A percentile compares a stretch with the other conserved stretches of the same genome.
Evolutionary conservation across 345 rosid genomes (phyloP).

Genomic region (Hibiscus syriacus): DNA sequence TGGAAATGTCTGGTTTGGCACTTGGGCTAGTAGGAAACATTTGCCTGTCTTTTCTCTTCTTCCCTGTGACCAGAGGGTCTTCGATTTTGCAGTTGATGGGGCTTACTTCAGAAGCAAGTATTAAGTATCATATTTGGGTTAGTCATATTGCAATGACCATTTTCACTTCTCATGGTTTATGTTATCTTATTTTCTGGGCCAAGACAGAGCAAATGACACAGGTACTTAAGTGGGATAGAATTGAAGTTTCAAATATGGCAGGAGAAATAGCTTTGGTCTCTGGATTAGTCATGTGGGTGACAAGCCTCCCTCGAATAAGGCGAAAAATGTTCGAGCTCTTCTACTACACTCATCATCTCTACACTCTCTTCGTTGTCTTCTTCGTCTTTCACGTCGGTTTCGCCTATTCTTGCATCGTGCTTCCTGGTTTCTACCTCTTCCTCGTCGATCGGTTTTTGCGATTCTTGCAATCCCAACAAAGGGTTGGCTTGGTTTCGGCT

Average conservation of each 20-base stretch:
- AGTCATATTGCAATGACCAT: conserved; percentile 43
- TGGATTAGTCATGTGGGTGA: conserved; percentile 45
- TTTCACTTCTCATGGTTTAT: conserved; percentile 40
- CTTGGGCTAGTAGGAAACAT: conserved; percentile 52
- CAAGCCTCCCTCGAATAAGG: conserved; percentile 28
- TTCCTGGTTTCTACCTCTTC: conserved; percentile 60
- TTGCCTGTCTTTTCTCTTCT: conserved; percentile 60
- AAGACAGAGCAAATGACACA: conserved; percentile 29
- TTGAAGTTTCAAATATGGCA: conserved; percentile 35
- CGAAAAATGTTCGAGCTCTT: conserved; percentile 51
- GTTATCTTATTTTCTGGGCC: conserved; percentile 48
- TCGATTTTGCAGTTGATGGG: conserved; percentile 48
- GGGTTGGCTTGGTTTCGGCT: conserved; percentile 31
- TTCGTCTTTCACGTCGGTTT: conserved; percentile 47
- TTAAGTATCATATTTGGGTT: conserved; percentile 66
- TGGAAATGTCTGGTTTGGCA: conserved; percentile 35
- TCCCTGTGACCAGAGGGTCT: conserved; percentile 58
- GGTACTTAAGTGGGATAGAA: conserved; percentile 31
- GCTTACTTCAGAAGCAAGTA: conserved; percentile 54
- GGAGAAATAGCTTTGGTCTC: conserved; percentile 42
- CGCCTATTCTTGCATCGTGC: conserved; percentile 32
- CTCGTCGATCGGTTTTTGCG: conserved; percentile 44
- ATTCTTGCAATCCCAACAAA: conserved; percentile 44
- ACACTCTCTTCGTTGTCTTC: conserved; percentile 39
- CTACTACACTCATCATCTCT: conserved; percentile 53